Evolutionary conservation across 495 filamentous ascomycete species (phyloP).

Genomic region (Astrocystis sublimbata): DNA sequence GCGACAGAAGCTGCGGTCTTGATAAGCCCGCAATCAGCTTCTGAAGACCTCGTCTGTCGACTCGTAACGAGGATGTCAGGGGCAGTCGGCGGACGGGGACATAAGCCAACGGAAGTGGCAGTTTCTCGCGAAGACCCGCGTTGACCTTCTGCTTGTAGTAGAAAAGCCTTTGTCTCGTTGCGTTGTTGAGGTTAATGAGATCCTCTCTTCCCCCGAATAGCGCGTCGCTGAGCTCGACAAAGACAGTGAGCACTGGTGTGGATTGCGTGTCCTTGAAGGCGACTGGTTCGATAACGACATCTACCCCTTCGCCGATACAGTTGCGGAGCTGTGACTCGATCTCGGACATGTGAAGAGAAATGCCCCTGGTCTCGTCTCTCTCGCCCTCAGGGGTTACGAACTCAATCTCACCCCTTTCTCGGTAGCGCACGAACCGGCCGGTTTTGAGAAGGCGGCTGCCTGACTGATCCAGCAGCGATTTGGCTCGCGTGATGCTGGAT

Average conservation of each 20-base stretch:
- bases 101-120: slow-evolving; percentile 43
- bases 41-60: slow-evolving; percentile 44
- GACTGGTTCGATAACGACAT: slow-evolving; percentile 48
- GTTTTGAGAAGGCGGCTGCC: slow-evolving; percentile 41
- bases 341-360: slow-evolving; percentile 37
- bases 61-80: slow-evolving; percentile 44
- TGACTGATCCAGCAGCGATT: slow-evolving; percentile 27
- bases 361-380: slow-evolving; percentile 32
- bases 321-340: slow-evolving; percentile 46
- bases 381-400: slow-evolving; percentile 41
- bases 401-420: slow-evolving; percentile 46
- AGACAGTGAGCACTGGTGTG: slow-evolving; percentile 40
- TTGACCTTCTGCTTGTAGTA: slow-evolving; percentile 43
- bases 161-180: slow-evolving; percentile 39
- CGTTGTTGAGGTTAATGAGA: slow-evolving; percentile 31
- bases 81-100: slow-evolving; percentile 47
- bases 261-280: slow-evolving; percentile 42
- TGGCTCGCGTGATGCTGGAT: slow-evolving; percentile 20
- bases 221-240: slow-evolving; percentile 47
- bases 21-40: slow-evolving; percentile 41
- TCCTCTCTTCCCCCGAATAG: slow-evolving; percentile 35
- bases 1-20: slow-evolving; percentile 38
- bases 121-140: slow-evolving; percentile 34
- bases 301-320: slow-evolving; percentile 46
- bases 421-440: slow-evolving; percentile 46